A percentile compares a stretch with the other conserved stretches of the same genome.
phyloP scores from a whole-genome alignment of 257 asterid genomes.

The Ligustrum vulgare region DNA sequence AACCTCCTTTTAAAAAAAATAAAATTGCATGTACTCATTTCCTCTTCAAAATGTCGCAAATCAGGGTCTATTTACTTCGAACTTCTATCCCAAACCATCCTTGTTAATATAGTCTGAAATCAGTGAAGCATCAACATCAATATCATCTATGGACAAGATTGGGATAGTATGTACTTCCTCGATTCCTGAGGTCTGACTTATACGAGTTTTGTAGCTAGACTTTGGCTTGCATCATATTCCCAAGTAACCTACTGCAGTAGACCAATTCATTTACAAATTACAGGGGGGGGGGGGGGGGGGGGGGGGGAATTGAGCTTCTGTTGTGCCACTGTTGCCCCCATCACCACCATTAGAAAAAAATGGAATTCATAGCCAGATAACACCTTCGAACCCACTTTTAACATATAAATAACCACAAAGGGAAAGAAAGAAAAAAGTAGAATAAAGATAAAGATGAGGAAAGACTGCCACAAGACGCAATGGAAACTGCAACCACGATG shows the following conservation, averaged over 20 bases:
- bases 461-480: background rate
- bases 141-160: background rate
- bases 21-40: background rate
- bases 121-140: background rate
- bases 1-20: background rate
- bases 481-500: too few species aligned
- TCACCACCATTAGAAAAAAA: background rate
- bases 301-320: background rate
- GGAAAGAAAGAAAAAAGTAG: background rate
- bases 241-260: background rate
- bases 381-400: background rate
- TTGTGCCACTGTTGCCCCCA: background rate
- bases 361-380: background rate
- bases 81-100: background rate
- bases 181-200: background rate
- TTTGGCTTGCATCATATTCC: background rate
- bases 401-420: background rate
- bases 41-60: conserved; percentile 15
- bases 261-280: background rate
- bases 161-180: background rate
- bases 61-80: conserved; percentile 3
- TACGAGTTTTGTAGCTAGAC: background rate
- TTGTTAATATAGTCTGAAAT: background rate
- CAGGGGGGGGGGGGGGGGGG: background rate
- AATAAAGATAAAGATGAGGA: background rate